Base-by-base conservation (phyloP, 331 rosid genomes). In the Saraca asoca region DNA sequence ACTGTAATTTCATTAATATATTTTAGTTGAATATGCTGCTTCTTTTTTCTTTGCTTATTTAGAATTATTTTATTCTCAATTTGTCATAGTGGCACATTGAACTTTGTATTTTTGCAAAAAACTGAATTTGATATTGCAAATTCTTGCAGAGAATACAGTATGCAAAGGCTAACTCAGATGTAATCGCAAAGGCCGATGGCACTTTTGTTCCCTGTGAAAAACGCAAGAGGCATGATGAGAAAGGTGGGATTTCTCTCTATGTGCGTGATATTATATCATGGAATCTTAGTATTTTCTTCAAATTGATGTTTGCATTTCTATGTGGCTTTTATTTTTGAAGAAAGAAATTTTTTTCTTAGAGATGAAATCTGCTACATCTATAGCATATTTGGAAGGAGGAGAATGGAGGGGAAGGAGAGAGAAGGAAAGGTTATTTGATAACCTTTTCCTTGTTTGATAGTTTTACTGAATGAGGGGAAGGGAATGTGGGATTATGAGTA, bases 91-190 rank as follows among this genome's bases (percentile, higher is more conserved):
- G 31, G 2, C 31, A 24, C 31, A 3, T 24, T 24, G 31, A 24
- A 24, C 31, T 24, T 1, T 3, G 1, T 24, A 24, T 24, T 24
- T 24, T 45, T 63, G 55, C 55, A 51, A 54, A 57, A 50, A 44
- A 68, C 39, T 79, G 51, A 82, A 55, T 49, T 69, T 58, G 55
- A 44, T 41, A 54, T 44, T 74, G 42, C 58, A 48, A 66, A 70
- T 19, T 61, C 31, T 49, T 68, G 59, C 87, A 90, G 97, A 88
- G 88, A 84, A 94, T 94, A 79, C 96, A 90, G 75, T 90, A 84
- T 64, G 99, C 99, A 14, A 94, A 88, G 88, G 84, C 96, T 19
- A 94, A 94, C 80, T 90, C 98, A 14, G 97, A 94, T 83, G 5
- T 87, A 58, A 74, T 89, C 60, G 75, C 96, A 13, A 93, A 93